Conservation (phyloP, 1,139 yeast species). For the Wickerhamiella pararugosa region DNA sequence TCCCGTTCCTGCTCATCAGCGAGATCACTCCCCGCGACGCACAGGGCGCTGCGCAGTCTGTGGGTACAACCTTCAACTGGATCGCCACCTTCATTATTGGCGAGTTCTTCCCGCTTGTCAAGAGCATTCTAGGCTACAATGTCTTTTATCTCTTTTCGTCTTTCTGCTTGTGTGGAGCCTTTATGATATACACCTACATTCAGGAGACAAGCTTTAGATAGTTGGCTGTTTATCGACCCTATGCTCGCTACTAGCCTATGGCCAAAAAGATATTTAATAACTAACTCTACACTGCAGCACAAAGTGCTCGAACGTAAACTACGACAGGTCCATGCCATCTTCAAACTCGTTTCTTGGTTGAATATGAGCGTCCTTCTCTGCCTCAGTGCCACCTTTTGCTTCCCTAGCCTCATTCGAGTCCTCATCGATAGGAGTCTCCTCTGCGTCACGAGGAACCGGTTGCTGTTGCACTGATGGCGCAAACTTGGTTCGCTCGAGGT, state of each 20-base stretch:
- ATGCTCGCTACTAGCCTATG: too few relatives aligned
- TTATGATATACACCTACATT: too few relatives aligned
- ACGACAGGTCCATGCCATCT: constrained; percentile 23
- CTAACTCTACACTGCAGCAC: too few relatives aligned
- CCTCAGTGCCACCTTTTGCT: constrained; percentile 81
- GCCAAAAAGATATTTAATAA: too few relatives aligned
- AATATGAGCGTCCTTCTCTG: constrained; percentile 60
- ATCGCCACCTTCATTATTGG: constrained; percentile 74
- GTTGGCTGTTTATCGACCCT: too few relatives aligned
- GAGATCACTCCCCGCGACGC: constrained; percentile 75
- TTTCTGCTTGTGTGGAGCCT: constrained; percentile 9
- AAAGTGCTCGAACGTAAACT: too few relatives aligned
- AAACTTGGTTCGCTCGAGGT: constrained; percentile 75
- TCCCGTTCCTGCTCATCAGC: constrained; percentile 79
- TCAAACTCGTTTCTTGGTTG: constrained; percentile 26
- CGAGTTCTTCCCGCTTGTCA: constrained; percentile 59
- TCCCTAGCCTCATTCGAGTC: constrained; percentile 81
- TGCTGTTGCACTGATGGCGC: constrained; percentile 95
- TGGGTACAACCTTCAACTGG: constrained; percentile 90
- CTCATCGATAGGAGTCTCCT: constrained; percentile 42
- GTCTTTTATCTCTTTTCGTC: constrained; percentile 62
- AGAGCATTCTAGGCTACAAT: constrained; percentile 51
- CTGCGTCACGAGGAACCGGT: constrained; percentile 74
- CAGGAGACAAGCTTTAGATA: too few relatives aligned
- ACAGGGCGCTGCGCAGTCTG: constrained; percentile 77